phyloP scores from a whole-genome alignment of 495 filamentous ascomycete genomes.

The Astrocystis sublimbata region DNA sequence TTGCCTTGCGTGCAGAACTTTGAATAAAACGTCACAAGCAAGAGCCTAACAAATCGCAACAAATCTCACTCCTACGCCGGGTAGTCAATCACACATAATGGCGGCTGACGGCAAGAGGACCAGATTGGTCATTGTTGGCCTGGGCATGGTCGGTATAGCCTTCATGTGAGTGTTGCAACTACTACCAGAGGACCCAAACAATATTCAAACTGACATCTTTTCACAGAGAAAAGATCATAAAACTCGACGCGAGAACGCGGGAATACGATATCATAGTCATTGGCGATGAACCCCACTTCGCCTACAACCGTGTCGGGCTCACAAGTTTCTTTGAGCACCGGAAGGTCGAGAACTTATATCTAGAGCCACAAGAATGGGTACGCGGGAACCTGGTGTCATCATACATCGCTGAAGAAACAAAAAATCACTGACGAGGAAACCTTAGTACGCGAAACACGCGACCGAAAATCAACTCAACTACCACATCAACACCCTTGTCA shows the following conservation, averaged over 20 bases:
- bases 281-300: slow-evolving; percentile 88
- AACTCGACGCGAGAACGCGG: slow-evolving; percentile 72
- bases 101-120: slow-evolving; percentile 48
- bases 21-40: neutral
- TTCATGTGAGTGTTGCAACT: slow-evolving; percentile 68
- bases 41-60: neutral
- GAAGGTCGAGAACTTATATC: slow-evolving; percentile 84
- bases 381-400: too few species aligned
- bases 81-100: slow-evolving; percentile 27
- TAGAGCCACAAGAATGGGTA: slow-evolving; percentile 90
- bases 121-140: slow-evolving; percentile 80
- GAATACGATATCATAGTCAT: slow-evolving; percentile 89
- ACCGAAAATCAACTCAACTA: slow-evolving; percentile 72
- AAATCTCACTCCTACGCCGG: neutral
- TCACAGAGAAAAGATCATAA: slow-evolving; percentile 84
- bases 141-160: slow-evolving; percentile 95
- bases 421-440: neutral
- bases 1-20: neutral
- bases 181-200: neutral
- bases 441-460: slow-evolving; percentile 32
- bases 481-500: slow-evolving; percentile 80
- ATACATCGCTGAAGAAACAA: neutral
- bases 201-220: neutral
- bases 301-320: slow-evolving; percentile 95
- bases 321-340: slow-evolving; percentile 92